phyloP scores from a whole-genome alignment of 73 alveolate species.

The Paramecium tetraurelia region DNA sequence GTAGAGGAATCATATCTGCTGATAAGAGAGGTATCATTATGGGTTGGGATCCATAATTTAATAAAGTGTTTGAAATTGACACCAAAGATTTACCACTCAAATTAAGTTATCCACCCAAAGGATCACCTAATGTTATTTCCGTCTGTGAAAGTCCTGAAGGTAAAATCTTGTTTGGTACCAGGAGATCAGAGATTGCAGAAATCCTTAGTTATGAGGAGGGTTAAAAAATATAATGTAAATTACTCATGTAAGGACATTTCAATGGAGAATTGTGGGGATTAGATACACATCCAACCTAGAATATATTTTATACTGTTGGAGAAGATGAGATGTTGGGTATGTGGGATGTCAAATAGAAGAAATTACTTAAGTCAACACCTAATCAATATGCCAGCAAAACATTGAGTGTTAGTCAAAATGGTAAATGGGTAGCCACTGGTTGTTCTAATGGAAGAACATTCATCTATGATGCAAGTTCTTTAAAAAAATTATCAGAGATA shows the following conservation, averaged over 20 bases:
- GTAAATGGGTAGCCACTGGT: conserved; percentile 90
- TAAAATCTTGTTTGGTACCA: conserved; percentile 91
- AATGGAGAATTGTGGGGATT: conserved; percentile 97
- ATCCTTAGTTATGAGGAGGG: conserved; percentile 36
- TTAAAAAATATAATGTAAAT: conserved; percentile 65
- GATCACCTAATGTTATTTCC: conserved; percentile 83
- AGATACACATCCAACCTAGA: conserved; percentile 88
- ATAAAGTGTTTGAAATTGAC: background rate
- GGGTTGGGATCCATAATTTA: conserved; percentile 69
- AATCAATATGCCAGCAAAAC: conserved; percentile 84
- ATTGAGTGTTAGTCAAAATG: conserved; percentile 86
- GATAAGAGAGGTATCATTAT: conserved; percentile 90
- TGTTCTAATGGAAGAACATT: conserved; percentile 86
- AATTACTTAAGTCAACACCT: conserved; percentile 75
- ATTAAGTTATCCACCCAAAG: background rate
- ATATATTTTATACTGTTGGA: conserved; percentile 90
- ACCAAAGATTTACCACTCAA: conserved; percentile 42
- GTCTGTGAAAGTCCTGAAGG: conserved; percentile 91
- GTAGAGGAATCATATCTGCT: conserved; percentile 92
- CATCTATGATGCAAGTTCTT: conserved; percentile 77
- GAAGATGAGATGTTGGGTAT: conserved; percentile 93
- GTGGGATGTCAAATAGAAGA: conserved; percentile 90
- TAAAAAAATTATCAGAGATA: conserved; percentile 10
- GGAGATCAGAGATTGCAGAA: conserved; percentile 97
- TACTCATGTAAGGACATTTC: conserved; percentile 90